Evolutionary conservation across 2,329 filamentous ascomycete genomes (phyloP), one percentile per base, ranked within the genome.

Genomic region (Pyrenochaeta sp.): DNA sequence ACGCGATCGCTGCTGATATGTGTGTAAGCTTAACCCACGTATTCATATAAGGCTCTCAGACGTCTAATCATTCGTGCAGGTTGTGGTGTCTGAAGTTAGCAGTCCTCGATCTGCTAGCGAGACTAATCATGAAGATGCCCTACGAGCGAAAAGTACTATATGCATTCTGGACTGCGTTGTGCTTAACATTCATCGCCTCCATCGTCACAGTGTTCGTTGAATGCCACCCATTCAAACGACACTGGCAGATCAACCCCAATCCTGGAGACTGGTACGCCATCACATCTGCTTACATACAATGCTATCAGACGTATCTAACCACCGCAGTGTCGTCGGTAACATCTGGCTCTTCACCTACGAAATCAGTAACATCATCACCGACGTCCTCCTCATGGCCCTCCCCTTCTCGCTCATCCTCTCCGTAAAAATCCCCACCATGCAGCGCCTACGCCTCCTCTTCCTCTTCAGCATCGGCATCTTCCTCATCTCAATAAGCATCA

Each of bases 301-400:
- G 7, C 9, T 28, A 25, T 19, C 39, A 47, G 1, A 36, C 7
- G 13, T 34, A 40, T 27, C 57, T 66, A 34, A 66, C 27, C 7
- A 10, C 12, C 3, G 3, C 37, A 66, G 64, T 48, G 64, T 67
- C n/a, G 48, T 63, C 28, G 65, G 62, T 9, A 59, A 63, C n/a
- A n/a, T 58, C 1, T 67, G 65, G 65, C 58, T 67, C n/a, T 60
- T 60, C 32, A 64, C 62, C 0, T 67, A 67, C 34, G 65, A 67
- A 27, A 43, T 52, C n/a, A 55, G 65, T 51, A 67, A 67, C 39
- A 65, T 67, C 15, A 10, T 61, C 3, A 65, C 65, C 24, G 65
- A 67, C 25, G 15, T 63, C 32, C 49, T 67, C 34, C 58, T 67
- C 13, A 67, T 67, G 62, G 53, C 45, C 10, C 46, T 67, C 8